Evolutionary conservation across 495 filamentous ascomycete species (phyloP).

Genomic region (Geoglossum glabrum): DNA sequence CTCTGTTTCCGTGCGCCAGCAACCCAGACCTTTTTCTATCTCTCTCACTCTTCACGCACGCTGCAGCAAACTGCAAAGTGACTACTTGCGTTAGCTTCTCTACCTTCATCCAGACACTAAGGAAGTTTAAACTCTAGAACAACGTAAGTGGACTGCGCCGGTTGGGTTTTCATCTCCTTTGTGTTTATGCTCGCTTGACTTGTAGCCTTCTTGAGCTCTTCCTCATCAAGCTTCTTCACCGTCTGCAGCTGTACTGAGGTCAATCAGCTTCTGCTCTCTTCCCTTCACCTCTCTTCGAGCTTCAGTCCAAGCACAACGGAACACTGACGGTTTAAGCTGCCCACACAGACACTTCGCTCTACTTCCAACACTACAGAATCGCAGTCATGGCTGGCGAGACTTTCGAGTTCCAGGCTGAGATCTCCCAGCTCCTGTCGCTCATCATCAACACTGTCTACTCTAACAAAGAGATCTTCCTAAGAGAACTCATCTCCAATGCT

Average conservation of each 20-base stretch:
- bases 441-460: conserved; percentile 99
- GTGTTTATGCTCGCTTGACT: background rate
- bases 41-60: background rate
- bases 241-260: background rate
- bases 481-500: conserved; percentile 92
- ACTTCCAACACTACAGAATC: conserved; percentile 1
- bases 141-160: no score
- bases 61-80: no score
- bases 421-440: conserved; percentile 95
- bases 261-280: background rate
- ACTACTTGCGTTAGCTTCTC: no score
- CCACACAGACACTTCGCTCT: background rate
- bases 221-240: background rate
- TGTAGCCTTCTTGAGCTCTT: background rate
- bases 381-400: conserved; percentile 68
- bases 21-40: background rate
- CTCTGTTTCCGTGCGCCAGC: background rate
- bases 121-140: no score
- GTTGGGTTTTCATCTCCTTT: background rate
- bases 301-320: background rate
- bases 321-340: background rate
- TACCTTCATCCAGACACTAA: no score
- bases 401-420: conserved; percentile 99
- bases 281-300: background rate
- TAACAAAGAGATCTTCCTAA: conserved; percentile 99